A percentile compares a stretch with the other conserved stretches of the same genome.
phyloP scores from a whole-genome alignment of 2,329 filamentous ascomycete genomes.

The Fusarium brachygibbosum region DNA sequence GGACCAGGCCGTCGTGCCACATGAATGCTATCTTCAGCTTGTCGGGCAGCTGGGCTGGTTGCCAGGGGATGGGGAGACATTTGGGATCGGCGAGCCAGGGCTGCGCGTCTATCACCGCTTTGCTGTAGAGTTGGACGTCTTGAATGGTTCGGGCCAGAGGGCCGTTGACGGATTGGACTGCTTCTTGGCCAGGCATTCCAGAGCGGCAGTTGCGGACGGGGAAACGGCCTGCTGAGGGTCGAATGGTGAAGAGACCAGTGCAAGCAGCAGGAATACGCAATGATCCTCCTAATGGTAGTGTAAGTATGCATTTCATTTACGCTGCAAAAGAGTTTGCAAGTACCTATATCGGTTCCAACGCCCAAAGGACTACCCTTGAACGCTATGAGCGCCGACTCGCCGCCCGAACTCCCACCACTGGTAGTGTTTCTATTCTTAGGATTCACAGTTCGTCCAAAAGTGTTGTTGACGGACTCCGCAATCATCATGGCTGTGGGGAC shows the following conservation, averaged over 20 bases:
- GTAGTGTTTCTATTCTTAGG: slow-evolving; percentile 71
- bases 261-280: slow-evolving; percentile 68
- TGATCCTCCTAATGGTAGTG: slow-evolving; percentile 59
- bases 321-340: rapidly evolving
- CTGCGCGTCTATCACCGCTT: slow-evolving; percentile 62
- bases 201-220: slow-evolving; percentile 67
- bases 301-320: neutral
- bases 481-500: slow-evolving; percentile 77
- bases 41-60: slow-evolving; percentile 50
- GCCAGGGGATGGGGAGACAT: slow-evolving; percentile 72
- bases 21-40: slow-evolving; percentile 71
- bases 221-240: slow-evolving; percentile 71
- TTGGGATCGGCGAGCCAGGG: slow-evolving; percentile 71
- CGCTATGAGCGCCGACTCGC: slow-evolving; percentile 73
- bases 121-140: slow-evolving; percentile 69
- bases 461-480: slow-evolving; percentile 74
- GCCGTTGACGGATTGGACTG: slow-evolving; percentile 73
- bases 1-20: slow-evolving; percentile 74
- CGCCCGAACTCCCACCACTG: slow-evolving; percentile 75
- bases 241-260: slow-evolving; percentile 69
- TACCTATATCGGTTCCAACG: slow-evolving; percentile 73
- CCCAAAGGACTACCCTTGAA: slow-evolving; percentile 72
- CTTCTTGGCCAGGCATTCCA: slow-evolving; percentile 74
- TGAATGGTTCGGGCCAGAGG: slow-evolving; percentile 69
- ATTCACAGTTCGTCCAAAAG: slow-evolving; percentile 73